These are phyloP conservation scores for Pseudogymnoascus sp. DNA, from an alignment of 2,329 filamentous ascomycete species.

Conservation along the genomic window DNA sequence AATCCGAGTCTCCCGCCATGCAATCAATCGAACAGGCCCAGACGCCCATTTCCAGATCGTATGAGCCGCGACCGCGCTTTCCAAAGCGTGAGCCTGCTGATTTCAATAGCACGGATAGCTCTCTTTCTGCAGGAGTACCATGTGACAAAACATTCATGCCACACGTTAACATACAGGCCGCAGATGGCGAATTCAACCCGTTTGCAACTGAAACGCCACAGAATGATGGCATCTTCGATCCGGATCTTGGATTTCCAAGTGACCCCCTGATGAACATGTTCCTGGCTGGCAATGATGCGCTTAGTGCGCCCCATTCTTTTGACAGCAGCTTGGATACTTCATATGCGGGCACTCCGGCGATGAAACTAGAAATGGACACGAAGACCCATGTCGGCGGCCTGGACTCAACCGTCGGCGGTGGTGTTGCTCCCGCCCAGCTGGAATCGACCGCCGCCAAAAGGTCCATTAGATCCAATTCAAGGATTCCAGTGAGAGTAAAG, in stretches of 20 bases:
- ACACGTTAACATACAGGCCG: not conserved
- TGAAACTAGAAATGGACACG: not conserved
- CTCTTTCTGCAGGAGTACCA: not conserved
- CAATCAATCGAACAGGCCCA: not conserved
- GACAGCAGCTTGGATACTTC: slow-evolving; percentile 5
- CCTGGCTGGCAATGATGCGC: not conserved
- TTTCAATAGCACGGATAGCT: not conserved
- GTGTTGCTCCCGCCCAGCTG: not conserved
- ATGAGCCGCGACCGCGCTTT: not conserved
- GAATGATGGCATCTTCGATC: not conserved
- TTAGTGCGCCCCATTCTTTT: not conserved
- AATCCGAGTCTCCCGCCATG: not conserved
- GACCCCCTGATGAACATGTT: not conserved
- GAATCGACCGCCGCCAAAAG: not conserved
- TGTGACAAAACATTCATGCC: not conserved
- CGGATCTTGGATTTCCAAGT: not conserved
- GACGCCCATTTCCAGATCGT: not conserved
- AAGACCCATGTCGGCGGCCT: not conserved
- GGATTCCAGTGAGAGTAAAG: not conserved
- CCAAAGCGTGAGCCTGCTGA: not conserved
- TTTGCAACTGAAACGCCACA: not conserved
- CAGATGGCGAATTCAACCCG: not conserved
- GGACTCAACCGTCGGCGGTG: not conserved
- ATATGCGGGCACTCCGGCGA: not conserved
- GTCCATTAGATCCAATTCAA: not conserved